Base-by-base conservation (phyloP, 2,329 filamentous ascomycete species). In the Fusarium sarcochroum region DNA sequence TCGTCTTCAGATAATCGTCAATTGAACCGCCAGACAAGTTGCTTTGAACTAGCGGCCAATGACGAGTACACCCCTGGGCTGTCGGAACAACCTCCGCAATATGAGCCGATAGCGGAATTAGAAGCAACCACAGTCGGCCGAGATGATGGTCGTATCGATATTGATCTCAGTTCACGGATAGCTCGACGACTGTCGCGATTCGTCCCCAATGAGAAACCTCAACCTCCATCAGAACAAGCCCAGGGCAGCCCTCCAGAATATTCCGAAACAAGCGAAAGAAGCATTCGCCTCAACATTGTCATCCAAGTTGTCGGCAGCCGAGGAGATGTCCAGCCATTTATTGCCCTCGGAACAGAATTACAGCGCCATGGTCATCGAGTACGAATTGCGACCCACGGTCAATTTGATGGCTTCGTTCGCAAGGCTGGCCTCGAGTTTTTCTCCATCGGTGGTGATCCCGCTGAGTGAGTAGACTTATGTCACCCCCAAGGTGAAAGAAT, bases 341-440 rank as follows among this genome's bases (percentile, higher is more conserved):
- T 70, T 0, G 68, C 67, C 0, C 41, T 70, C 0, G 63, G 63
- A 0, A 48, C 38, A 10, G 64, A 58, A 34, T 21, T 70, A 0
- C 55, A 70, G n/a, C 51, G 47, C 3, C 55, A 70, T 2, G 68
- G 68, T 0, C 68, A 70, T 11, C 61, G 68, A 2, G 57, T 70
- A 1, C 59, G 68, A 4, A 46, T 70, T 1, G 68, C 68, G 3
- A 68, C 67, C 1, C 68, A 68, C 3, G 51, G 52, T 2, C 38
- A 58, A 2, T 70, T 70, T 6, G 53, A 48, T 1, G 47, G 35
- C 5, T 68, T 70, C 0, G 56, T 70, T 1, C 21, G 27, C 1
- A 27, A 52, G 0, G 45, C 59, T 0, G 54, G 44, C 5, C 65
- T 70, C 0, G 64, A 70, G 2, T 70, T 70, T 1, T 70, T 46